Evolutionary conservation across 2,329 filamentous ascomycete species (phyloP).

Genomic region (Emmonsiellopsis sp.): DNA sequence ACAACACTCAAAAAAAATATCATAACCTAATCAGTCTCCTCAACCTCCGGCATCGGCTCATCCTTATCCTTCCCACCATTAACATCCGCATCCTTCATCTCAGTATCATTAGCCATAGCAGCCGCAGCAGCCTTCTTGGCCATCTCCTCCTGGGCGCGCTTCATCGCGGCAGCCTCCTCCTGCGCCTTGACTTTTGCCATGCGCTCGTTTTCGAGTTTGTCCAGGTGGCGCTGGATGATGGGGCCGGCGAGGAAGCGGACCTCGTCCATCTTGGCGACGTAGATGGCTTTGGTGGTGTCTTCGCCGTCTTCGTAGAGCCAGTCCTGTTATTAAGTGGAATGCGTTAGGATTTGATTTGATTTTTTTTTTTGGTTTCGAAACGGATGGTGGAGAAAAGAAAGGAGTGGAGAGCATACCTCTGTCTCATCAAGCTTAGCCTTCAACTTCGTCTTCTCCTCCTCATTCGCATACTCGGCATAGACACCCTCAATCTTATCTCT

Average conservation of each 20-base stretch:
- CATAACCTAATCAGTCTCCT: not conserved
- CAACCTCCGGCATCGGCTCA: not conserved
- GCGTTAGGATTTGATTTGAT: not conserved
- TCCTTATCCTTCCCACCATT: not conserved
- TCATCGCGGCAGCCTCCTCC: conserved; percentile 57
- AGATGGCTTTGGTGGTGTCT: conserved; percentile 86
- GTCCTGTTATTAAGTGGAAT: conserved; percentile 50
- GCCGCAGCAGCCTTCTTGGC: conserved; percentile 38
- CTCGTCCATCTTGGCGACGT: conserved; percentile 92
- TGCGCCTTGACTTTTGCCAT: conserved; percentile 58
- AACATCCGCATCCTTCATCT: conserved; percentile 53
- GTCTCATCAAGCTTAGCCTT: conserved; percentile 70
- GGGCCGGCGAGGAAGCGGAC: conserved; percentile 84
- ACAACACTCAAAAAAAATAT: not conserved
- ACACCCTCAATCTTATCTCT: conserved; percentile 90
- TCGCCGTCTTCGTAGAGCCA: conserved; percentile 98
- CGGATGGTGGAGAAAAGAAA: not conserved
- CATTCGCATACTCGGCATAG: conserved; percentile 78
- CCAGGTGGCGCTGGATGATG: conserved; percentile 87
- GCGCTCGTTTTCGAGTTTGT: conserved; percentile 84
- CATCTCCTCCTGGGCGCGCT: conserved; percentile 59
- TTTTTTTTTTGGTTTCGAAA: not conserved
- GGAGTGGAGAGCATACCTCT: conserved; percentile 58
- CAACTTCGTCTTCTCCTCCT: conserved; percentile 85
- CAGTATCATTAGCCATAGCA: conserved; percentile 37